Percentiles rank a stretch among this genome's conserved stretches.
Evolutionary conservation across 257 asterid genomes (phyloP).

Genomic region (Solanum etuberosum): DNA sequence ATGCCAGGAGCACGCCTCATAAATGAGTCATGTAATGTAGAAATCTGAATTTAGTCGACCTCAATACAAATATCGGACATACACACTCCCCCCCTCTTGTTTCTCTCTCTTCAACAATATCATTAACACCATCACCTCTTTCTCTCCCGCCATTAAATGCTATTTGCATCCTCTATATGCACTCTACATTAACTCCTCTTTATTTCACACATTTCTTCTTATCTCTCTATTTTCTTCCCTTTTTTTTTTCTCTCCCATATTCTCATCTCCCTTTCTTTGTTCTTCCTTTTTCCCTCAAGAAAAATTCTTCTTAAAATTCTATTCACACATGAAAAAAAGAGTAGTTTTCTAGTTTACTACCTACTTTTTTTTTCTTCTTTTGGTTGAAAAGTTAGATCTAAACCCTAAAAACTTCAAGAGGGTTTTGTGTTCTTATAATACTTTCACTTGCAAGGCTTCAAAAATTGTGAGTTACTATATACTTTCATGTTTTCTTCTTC

Average conservation of each 20-base stretch:
- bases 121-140: conserved; percentile 15
- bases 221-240: background rate
- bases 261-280: background rate
- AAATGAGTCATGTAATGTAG: background rate
- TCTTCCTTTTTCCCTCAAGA: background rate
- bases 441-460: background rate
- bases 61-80: background rate
- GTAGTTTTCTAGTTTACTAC: background rate
- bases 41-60: background rate
- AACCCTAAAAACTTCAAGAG: background rate
- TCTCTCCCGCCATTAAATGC: conserved; percentile 66
- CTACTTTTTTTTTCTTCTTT: background rate
- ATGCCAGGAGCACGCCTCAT: background rate
- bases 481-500: background rate
- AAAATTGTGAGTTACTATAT: background rate
- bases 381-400: background rate
- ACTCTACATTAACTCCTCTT: conserved; percentile 64
- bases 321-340: conserved; percentile 15
- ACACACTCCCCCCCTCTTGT: background rate
- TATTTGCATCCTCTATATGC: conserved; percentile 58
- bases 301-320: conserved; percentile 49
- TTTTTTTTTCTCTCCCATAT: background rate
- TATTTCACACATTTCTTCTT: background rate
- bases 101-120: conserved; percentile 38
- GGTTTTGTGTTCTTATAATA: background rate